A percentile compares a stretch with the other conserved stretches of the same genome.
Evolutionary conservation across 257 asterid species (phyloP).

Genomic region (Linderniella brevidens): DNA sequence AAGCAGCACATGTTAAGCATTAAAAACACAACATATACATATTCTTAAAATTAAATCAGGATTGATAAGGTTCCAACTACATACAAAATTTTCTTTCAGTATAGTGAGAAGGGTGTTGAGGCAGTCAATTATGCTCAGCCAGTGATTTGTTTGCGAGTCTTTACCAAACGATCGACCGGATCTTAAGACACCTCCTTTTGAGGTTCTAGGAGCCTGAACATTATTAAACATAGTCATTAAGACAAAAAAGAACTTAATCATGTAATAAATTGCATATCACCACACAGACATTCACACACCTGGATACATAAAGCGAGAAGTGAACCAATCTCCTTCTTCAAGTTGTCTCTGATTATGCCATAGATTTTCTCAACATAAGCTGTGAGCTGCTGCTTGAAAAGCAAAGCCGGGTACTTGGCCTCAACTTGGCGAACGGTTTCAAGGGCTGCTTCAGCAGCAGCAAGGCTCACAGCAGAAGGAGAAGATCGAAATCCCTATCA

Average conservation of each 20-base stretch:
- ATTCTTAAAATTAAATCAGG: not conserved
- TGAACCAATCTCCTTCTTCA: not conserved
- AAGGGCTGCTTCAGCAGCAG: conserved; percentile 71
- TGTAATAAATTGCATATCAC: not conserved
- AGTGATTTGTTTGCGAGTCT: conserved; percentile 62
- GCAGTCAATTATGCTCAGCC: conserved; percentile 84
- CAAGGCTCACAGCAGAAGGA: conserved; percentile 59
- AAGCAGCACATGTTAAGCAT: conserved; percentile 18
- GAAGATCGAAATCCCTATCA: conserved; percentile 90
- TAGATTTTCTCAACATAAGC: not conserved
- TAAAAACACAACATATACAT: not conserved
- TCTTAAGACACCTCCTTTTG: conserved; percentile 73
- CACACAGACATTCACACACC: not conserved
- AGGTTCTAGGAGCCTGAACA: conserved; percentile 81
- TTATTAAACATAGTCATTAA: conserved; percentile 9
- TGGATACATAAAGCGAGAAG: conserved; percentile 1
- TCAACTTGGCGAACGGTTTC: conserved; percentile 90
- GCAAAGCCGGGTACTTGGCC: conserved; percentile 18
- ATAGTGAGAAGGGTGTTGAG: conserved; percentile 73
- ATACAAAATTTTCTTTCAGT: conserved; percentile 85
- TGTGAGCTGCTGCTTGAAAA: conserved; percentile 1
- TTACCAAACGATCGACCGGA: conserved; percentile 83
- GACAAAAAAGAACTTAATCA: conserved; percentile 2
- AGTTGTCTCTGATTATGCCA: not conserved
- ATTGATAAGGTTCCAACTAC: conserved; percentile 7